phyloP scores from a whole-genome alignment of 371 early-diverging fungal genomes.

The Circinella minor region DNA sequence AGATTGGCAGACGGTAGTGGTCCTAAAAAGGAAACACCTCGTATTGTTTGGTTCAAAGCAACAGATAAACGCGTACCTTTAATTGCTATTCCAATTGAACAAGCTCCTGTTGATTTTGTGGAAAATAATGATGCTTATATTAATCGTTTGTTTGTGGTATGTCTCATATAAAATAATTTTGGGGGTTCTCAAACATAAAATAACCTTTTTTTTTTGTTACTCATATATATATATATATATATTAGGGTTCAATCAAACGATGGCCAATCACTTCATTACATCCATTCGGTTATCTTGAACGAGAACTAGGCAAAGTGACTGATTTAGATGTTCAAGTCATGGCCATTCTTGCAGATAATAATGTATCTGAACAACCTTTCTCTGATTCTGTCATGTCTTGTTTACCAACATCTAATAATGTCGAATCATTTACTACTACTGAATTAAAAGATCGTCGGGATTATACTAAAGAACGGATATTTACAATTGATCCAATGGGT shows the following conservation, averaged over 20 bases:
- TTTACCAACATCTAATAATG: slow-evolving; percentile 43
- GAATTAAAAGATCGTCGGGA: slow-evolving; percentile 71
- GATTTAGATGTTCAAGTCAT: slow-evolving; percentile 72
- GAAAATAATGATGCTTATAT: slow-evolving; percentile 58
- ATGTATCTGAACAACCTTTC: slow-evolving; percentile 62
- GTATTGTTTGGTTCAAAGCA: slow-evolving; percentile 82
- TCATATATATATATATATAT: neutral
- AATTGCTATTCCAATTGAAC: slow-evolving; percentile 71
- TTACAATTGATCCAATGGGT: slow-evolving; percentile 90
- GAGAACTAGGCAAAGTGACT: slow-evolving; percentile 70
- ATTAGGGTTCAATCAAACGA: slow-evolving; percentile 63
- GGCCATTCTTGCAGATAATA: slow-evolving; percentile 73
- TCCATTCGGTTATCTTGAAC: slow-evolving; percentile 74
- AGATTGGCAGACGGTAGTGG: slow-evolving; percentile 17
- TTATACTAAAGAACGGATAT: slow-evolving; percentile 65
- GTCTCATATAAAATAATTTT: slow-evolving; percentile 6
- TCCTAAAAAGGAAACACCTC: slow-evolving; percentile 30
- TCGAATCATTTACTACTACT: slow-evolving; percentile 52
- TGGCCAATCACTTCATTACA: slow-evolving; percentile 78
- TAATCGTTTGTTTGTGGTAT: slow-evolving; percentile 45
- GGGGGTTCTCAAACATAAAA: too few species aligned
- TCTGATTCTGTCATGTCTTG: slow-evolving; percentile 69
- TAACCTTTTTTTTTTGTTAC: too few species aligned
- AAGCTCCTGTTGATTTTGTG: slow-evolving; percentile 69
- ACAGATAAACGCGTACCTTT: slow-evolving; percentile 80